Evolutionary conservation across 768 basidiomycete genomes (phyloP).

Genomic region (Podaxis sp.): DNA sequence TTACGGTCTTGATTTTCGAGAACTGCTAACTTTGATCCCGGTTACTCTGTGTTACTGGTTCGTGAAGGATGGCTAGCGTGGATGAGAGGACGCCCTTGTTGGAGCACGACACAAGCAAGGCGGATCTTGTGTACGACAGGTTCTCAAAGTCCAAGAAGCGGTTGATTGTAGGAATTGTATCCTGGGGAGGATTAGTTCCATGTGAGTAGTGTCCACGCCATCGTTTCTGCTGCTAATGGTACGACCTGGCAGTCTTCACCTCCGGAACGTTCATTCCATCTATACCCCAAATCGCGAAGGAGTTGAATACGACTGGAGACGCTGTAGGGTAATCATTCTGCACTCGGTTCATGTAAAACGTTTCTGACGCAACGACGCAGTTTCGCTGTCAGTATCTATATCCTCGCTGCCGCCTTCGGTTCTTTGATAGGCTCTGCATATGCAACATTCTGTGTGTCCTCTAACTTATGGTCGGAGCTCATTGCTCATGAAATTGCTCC

Average conservation of each 20-base stretch:
- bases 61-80: background rate
- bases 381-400: slow-evolving; percentile 35
- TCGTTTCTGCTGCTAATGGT: background rate
- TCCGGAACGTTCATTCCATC: slow-evolving; percentile 70
- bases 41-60: background rate
- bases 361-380: slow-evolving; percentile 15
- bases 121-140: slow-evolving; percentile 46
- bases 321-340: slow-evolving; percentile 48
- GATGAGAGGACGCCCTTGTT: slow-evolving; percentile 30
- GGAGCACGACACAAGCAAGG: slow-evolving; percentile 16
- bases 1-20: background rate
- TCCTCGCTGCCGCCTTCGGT: slow-evolving; percentile 33
- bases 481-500: background rate
- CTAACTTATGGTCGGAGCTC: too few relatives aligned
- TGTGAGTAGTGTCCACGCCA: slow-evolving; percentile 32
- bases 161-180: slow-evolving; percentile 53
- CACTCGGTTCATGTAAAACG: slow-evolving; percentile 1
- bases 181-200: slow-evolving; percentile 61
- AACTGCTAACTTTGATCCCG: background rate
- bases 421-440: slow-evolving; percentile 33
- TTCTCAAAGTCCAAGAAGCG: slow-evolving; percentile 53
- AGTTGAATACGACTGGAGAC: slow-evolving; percentile 54
- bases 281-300: slow-evolving; percentile 69
- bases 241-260: slow-evolving; percentile 52
- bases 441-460: slow-evolving; percentile 34